Evolutionary conservation across 805 yeast genomes (phyloP).

Genomic region (Candida sphagnicola): DNA sequence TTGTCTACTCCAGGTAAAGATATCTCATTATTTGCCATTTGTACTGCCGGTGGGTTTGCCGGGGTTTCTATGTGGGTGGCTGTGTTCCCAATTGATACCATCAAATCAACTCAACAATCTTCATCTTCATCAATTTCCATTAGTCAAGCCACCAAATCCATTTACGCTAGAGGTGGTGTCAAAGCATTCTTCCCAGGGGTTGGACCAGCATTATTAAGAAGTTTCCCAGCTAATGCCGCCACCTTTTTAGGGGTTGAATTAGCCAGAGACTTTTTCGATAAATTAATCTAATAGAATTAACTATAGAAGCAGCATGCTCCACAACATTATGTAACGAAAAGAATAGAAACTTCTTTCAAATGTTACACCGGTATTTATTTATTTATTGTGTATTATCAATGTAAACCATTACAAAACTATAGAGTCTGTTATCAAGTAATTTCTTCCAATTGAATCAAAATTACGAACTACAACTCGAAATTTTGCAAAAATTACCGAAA

Average conservation of each 20-base stretch:
- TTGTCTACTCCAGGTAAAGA: constrained; percentile 52
- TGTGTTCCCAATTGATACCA: constrained; percentile 94
- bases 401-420: no score
- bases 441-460: no score
- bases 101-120: constrained; percentile 79
- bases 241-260: constrained; percentile 94
- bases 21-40: constrained; percentile 68
- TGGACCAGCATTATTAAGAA: constrained; percentile 90
- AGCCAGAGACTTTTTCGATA: constrained; percentile 46
- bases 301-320: no score
- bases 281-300: constrained; percentile 25
- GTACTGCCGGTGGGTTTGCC: constrained; percentile 91
- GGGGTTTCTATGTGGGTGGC: constrained; percentile 97
- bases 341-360: no score
- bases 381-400: no score
- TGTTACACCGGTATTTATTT: no score
- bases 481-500: no score
- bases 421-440: no score
- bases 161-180: constrained; percentile 74
- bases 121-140: constrained; percentile 53
- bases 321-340: no score
- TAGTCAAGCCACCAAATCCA: constrained; percentile 58
- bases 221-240: constrained; percentile 99
- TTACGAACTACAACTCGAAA: no score
- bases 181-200: constrained; percentile 96